Conservation (phyloP, 2,329 filamentous ascomycete species). For the Beauveria sp. region DNA sequence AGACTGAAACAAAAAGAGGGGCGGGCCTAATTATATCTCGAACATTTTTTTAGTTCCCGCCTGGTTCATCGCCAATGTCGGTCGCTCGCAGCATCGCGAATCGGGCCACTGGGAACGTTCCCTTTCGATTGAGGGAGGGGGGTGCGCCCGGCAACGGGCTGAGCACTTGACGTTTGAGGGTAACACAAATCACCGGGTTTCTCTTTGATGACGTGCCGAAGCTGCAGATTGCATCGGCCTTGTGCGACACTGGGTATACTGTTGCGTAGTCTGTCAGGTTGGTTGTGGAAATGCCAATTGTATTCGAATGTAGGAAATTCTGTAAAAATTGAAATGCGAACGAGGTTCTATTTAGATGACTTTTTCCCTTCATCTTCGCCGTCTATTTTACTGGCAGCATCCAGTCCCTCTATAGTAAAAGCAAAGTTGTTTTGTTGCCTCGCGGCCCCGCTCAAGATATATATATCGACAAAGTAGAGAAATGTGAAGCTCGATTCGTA, state of each 20-base stretch:
- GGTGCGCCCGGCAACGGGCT: background rate
- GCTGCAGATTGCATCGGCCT: background rate
- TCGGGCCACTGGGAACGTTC: background rate
- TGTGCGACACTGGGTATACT: background rate
- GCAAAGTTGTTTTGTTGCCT: background rate
- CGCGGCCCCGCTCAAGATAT: background rate
- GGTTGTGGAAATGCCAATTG: background rate
- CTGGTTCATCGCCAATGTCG: background rate
- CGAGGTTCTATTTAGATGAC: background rate
- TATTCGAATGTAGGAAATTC: background rate
- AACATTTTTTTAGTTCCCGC: background rate
- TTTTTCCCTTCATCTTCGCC: background rate
- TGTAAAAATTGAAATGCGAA: background rate
- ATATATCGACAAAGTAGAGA: background rate
- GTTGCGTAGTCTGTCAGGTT: background rate
- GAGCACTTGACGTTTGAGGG: background rate
- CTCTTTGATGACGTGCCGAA: background rate
- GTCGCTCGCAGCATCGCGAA: background rate
- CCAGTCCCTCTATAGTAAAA: background rate
- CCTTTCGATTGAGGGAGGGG: background rate
- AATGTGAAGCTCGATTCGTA: background rate
- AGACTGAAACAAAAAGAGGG: constrained; percentile 1
- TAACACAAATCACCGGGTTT: constrained; percentile 1
- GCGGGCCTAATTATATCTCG: background rate
- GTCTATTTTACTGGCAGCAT: background rate